Evolutionary conservation across 140 eudicot species (phyloP).

Genomic region (Oenanthe javanica): DNA sequence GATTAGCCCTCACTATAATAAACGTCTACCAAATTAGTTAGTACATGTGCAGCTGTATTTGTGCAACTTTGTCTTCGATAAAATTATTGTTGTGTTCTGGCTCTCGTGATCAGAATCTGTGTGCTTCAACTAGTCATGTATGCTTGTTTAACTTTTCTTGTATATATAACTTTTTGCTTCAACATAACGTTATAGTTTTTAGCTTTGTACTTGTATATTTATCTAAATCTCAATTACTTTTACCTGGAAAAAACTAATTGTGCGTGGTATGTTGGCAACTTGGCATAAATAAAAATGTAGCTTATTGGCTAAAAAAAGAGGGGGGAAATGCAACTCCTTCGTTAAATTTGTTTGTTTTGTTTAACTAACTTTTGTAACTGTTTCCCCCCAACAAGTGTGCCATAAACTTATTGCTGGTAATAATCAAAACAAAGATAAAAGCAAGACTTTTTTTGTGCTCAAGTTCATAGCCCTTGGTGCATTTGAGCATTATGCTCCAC

Average conservation of each 20-base stretch:
- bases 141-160: neutral
- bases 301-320: no score
- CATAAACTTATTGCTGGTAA: neutral
- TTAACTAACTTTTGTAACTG: no score
- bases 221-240: no score
- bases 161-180: no score
- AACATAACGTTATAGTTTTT: no score
- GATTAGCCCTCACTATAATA: conserved; percentile 5
- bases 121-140: neutral
- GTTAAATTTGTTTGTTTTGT: no score
- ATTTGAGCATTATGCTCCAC: neutral
- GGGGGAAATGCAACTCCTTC: no score
- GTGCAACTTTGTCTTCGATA: neutral
- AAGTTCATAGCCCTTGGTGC: neutral
- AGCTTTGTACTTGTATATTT: no score
- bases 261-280: no score
- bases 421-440: neutral
- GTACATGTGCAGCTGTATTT: neutral
- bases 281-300: no score
- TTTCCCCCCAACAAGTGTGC: neutral
- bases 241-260: no score
- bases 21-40: neutral
- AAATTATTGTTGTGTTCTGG: neutral
- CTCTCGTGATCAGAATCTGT: neutral
- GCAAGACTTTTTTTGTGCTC: neutral